Percentiles rank a stretch among this genome's conserved stretches.
Evolutionary conservation across 257 asterid species (phyloP).

Genomic region (Anisodus tanguticus): DNA sequence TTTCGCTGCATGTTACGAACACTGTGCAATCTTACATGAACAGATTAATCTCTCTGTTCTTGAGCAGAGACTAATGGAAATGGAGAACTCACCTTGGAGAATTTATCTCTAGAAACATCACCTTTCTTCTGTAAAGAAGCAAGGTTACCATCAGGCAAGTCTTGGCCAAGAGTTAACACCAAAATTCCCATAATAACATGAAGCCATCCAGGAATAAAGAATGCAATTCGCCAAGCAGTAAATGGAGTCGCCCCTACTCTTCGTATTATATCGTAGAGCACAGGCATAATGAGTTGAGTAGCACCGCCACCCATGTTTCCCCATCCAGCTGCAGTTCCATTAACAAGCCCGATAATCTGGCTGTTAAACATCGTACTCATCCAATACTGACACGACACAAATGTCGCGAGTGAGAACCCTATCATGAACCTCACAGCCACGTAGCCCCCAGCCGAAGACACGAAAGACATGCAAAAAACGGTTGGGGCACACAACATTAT

Average conservation of each 20-base stretch:
- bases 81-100: constrained; percentile 32
- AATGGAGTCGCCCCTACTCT: constrained; percentile 34
- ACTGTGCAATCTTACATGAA: too few species aligned
- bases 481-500: constrained; percentile 40
- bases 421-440: constrained; percentile 44
- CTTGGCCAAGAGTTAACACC: constrained; percentile 38
- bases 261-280: constrained; percentile 36
- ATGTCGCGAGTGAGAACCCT: constrained; percentile 42
- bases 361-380: constrained; percentile 33
- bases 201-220: constrained; percentile 38
- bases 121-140: constrained; percentile 40
- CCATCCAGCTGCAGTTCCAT: constrained; percentile 44
- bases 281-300: constrained; percentile 40
- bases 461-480: constrained; percentile 49
- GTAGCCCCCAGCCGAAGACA: constrained; percentile 39
- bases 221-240: constrained; percentile 42
- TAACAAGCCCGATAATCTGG: constrained; percentile 37
- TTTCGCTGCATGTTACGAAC: too few species aligned
- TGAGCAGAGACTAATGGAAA: neutral
- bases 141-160: constrained; percentile 44
- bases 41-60: too few species aligned
- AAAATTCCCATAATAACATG: constrained; percentile 39
- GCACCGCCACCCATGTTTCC: constrained; percentile 45
- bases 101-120: constrained; percentile 31
- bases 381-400: constrained; percentile 43